Evolutionary conservation across 2,329 filamentous ascomycete species (phyloP).

Genomic region (Fusarium sp.): DNA sequence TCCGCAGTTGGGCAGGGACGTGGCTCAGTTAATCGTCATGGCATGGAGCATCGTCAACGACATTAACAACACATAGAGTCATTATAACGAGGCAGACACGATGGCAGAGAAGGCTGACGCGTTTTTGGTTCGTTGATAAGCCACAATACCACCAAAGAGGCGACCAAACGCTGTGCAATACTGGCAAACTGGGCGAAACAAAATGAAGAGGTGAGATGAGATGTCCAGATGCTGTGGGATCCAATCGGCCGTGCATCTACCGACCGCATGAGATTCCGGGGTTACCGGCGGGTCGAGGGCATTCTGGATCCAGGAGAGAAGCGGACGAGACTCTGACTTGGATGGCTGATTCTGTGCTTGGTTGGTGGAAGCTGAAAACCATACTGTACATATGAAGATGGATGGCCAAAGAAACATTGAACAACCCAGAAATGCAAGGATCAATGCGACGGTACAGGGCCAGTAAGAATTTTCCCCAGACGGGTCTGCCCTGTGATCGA

Average conservation of each 20-base stretch:
- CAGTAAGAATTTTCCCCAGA: constrained; percentile 5
- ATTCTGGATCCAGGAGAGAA: constrained; percentile 36
- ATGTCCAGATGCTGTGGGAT: constrained; percentile 32
- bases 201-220: constrained; percentile 12
- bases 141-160: constrained; percentile 16
- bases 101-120: constrained; percentile 38
- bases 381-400: neutral
- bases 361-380: constrained; percentile 34
- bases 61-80: constrained; percentile 26
- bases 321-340: constrained; percentile 19
- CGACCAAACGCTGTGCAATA: constrained; percentile 21
- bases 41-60: constrained; percentile 23
- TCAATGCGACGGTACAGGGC: constrained; percentile 11
- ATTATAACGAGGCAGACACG: constrained; percentile 21
- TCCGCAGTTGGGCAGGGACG: constrained; percentile 21
- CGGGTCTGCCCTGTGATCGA: neutral
- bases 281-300: constrained; percentile 31
- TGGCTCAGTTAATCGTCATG: constrained; percentile 36
- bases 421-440: constrained; percentile 16
- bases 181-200: constrained; percentile 2
- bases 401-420: constrained; percentile 25
- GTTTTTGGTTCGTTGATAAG: constrained; percentile 26
- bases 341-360: constrained; percentile 25
- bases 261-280: constrained; percentile 41
- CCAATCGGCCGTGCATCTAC: constrained; percentile 43